A percentile compares a stretch with the other conserved stretches of the same genome.
Evolutionary conservation across 2,329 filamentous ascomycete species (phyloP).

Genomic region (Fusarium zealandicum): DNA sequence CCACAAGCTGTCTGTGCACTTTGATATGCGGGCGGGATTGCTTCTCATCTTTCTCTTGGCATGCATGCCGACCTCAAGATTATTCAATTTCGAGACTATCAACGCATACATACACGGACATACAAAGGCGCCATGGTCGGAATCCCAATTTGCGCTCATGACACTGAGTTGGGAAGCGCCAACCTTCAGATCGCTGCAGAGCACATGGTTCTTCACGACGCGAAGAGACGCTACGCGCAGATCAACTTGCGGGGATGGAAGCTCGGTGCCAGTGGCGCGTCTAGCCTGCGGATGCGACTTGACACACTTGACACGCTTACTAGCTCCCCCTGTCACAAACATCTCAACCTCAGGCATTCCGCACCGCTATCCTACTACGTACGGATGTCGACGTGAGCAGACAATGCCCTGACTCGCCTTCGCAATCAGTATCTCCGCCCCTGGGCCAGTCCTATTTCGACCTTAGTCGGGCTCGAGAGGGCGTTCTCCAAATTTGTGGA

Average conservation of each 20-base stretch:
- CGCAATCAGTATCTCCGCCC: slow-evolving; percentile 21
- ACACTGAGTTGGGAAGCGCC: not conserved
- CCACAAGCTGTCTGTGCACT: slow-evolving; percentile 29
- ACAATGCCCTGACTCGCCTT: slow-evolving; percentile 34
- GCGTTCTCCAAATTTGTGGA: slow-evolving; percentile 20
- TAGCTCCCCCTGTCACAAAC: slow-evolving; percentile 35
- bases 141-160: too few species aligned
- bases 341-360: slow-evolving; percentile 29
- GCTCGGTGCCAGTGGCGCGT: slow-evolving; percentile 25
- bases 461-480: slow-evolving; percentile 15
- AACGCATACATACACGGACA: not conserved
- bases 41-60: slow-evolving; percentile 36
- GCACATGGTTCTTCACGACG: not conserved
- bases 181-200: not conserved
- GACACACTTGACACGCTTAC: slow-evolving; percentile 22
- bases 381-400: slow-evolving; percentile 13
- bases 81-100: slow-evolving; percentile 8
- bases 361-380: slow-evolving; percentile 8
- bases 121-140: too few species aligned
- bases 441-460: slow-evolving; percentile 16
- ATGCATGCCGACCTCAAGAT: slow-evolving; percentile 28
- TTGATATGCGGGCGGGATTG: slow-evolving; percentile 34
- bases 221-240: slow-evolving; percentile 7
- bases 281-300: slow-evolving; percentile 32
- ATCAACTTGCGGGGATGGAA: slow-evolving; percentile 24